These are phyloP conservation scores for Bretziella fagacearum DNA, from an alignment of 2,329 filamentous ascomycete genomes.

Conservation along the genomic window DNA sequence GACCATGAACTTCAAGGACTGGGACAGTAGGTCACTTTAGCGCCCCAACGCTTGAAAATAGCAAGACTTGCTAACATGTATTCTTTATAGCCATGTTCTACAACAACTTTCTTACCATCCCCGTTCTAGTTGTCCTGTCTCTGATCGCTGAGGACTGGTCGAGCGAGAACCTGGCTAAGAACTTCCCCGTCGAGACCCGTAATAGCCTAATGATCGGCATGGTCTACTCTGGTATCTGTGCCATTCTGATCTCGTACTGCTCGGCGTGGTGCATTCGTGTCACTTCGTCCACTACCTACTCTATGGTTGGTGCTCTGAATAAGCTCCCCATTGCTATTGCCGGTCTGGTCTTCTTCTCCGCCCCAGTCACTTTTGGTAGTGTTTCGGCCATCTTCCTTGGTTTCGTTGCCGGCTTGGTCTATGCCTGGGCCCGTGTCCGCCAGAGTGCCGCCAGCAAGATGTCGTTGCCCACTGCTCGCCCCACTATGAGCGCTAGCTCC, in stretches of 20 bases:
- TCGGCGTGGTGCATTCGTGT: conserved; percentile 98
- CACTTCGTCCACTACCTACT: conserved; percentile 94
- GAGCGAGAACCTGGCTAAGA: conserved; percentile 58
- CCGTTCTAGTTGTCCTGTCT: conserved; percentile 69
- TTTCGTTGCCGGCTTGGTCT: conserved; percentile 84
- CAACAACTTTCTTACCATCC: conserved; percentile 95
- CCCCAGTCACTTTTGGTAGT: conserved; percentile 79
- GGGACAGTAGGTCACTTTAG: conserved; percentile 61
- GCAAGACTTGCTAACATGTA: conserved; percentile 20
- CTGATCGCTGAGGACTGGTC: conserved; percentile 88
- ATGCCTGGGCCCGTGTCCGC: conserved; percentile 70
- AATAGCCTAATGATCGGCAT: conserved; percentile 72
- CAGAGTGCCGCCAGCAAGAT: conserved; percentile 52
- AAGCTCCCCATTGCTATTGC: conserved; percentile 91
- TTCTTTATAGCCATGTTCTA: conserved; percentile 85
- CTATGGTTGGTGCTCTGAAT: conserved; percentile 95
- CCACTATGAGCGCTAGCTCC: conserved; percentile 72
- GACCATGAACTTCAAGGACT: conserved; percentile 99
- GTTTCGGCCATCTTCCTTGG: conserved; percentile 83
- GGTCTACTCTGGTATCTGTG: conserved; percentile 81
- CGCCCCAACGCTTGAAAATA: background rate
- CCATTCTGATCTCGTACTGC: conserved; percentile 98
- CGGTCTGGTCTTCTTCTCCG: conserved; percentile 87
- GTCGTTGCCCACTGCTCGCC: conserved; percentile 45
- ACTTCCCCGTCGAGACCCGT: conserved; percentile 72